Percentiles rank a stretch among this genome's conserved stretches.
phyloP scores from a whole-genome alignment of 2,329 filamentous ascomycete genomes.

The Fusarium sulawesiense region DNA sequence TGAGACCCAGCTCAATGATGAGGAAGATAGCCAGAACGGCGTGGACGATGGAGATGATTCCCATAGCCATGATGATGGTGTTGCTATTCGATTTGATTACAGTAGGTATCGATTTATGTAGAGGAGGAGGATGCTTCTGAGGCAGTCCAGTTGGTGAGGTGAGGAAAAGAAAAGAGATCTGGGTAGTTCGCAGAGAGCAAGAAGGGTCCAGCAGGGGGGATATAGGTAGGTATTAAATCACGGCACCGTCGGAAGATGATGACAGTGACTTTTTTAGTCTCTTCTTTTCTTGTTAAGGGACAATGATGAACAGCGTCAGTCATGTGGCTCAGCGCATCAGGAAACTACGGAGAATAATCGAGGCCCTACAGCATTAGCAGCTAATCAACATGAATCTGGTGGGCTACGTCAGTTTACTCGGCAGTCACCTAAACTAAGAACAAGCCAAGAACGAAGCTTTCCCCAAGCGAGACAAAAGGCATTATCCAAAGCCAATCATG shows the following conservation, averaged over 20 bases:
- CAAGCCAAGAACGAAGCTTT: conserved; percentile 33
- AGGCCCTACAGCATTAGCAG: conserved; percentile 14
- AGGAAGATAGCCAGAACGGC: conserved; percentile 74
- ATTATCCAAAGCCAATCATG: conserved; percentile 18
- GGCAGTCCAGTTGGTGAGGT: background rate
- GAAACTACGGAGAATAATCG: conserved; percentile 20
- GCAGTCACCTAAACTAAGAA: conserved; percentile 28
- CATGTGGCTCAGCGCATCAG: conserved; percentile 17
- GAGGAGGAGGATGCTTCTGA: background rate
- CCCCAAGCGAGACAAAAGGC: conserved; percentile 5
- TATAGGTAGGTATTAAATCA: conserved; percentile 13
- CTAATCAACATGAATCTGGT: background rate
- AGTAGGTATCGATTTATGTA: background rate
- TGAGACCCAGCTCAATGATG: conserved; percentile 80
- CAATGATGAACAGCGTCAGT: conserved; percentile 28
- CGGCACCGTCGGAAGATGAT: conserved; percentile 26
- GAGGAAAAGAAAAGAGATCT: conserved; percentile 3
- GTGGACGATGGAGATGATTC: conserved; percentile 72
- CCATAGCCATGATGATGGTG: conserved; percentile 59
- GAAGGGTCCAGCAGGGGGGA: conserved; percentile 22
- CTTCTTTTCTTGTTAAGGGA: background rate
- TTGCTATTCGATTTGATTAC: background rate
- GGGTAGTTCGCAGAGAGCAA: background rate
- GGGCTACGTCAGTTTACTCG: conserved; percentile 36
- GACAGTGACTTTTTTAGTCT: conserved; percentile 18